These are phyloP conservation scores for Hura crepitans DNA, from an alignment of 441 rosid genomes.

Conservation along the genomic window DNA sequence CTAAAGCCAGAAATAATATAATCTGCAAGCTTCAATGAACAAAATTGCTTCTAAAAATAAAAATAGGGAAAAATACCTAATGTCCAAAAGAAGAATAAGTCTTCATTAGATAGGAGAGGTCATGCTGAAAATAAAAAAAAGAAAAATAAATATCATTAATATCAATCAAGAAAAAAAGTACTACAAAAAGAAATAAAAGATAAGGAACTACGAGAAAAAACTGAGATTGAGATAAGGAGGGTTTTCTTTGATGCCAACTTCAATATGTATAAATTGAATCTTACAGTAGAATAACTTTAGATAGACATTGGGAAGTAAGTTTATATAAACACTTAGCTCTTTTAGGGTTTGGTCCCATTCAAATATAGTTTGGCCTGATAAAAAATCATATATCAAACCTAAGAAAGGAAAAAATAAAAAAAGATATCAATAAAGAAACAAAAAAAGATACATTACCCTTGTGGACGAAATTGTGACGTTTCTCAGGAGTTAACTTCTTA, in stretches of 20 bases:
- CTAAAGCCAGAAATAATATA: not conserved
- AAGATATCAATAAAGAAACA: not conserved
- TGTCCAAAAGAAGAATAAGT: constrained; percentile 90
- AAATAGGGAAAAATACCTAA: constrained; percentile 37
- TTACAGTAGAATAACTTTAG: constrained; percentile 75
- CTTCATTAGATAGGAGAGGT: constrained; percentile 63
- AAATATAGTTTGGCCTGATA: constrained; percentile 65
- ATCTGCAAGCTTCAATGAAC: not conserved
- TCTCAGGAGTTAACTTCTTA: constrained; percentile 84
- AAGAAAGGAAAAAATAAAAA: not conserved
- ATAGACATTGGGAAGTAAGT: constrained; percentile 57
- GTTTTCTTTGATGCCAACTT: constrained; percentile 92
- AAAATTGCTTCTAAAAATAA: not conserved
- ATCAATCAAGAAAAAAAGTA: not conserved
- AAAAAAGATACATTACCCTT: constrained; percentile 40
- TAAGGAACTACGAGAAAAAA: not conserved
- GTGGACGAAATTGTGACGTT: constrained; percentile 62
- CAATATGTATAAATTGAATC: constrained; percentile 63
- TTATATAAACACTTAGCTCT: constrained; percentile 72
- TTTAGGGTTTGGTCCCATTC: constrained; percentile 97
- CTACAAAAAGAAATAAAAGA: not conserved
- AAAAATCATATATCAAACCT: no score
- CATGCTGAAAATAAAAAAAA: constrained; percentile 48
- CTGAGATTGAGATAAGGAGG: constrained; percentile 88
- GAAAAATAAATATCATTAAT: not conserved